phyloP scores from a whole-genome alignment of 2,329 filamentous ascomycete species.

The Metarhizium brunneum region DNA sequence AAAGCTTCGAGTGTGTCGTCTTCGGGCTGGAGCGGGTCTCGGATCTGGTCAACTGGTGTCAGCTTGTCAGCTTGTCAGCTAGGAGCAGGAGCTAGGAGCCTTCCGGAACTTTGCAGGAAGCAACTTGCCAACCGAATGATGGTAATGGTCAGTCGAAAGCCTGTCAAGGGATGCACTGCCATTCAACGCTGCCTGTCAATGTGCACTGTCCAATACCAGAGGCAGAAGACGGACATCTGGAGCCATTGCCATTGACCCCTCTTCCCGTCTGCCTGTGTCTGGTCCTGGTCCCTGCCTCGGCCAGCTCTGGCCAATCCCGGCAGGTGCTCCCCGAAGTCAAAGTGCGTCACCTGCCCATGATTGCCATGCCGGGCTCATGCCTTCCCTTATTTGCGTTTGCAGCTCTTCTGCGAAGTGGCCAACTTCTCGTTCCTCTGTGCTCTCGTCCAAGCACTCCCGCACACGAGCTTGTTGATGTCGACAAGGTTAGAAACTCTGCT shows the following conservation, averaged over 20 bases:
- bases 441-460: not conserved
- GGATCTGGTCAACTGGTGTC: not conserved
- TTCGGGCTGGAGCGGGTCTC: not conserved
- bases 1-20: not conserved
- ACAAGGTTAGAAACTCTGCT: not conserved
- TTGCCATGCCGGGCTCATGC: no score
- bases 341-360: not conserved
- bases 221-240: no score
- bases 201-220: not conserved
- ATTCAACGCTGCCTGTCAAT: not conserved
- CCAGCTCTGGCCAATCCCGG: not conserved
- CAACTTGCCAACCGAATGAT: not conserved
- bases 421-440: not conserved
- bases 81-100: not conserved
- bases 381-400: not conserved
- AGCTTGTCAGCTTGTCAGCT: not conserved
- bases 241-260: not conserved
- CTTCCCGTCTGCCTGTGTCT: not conserved
- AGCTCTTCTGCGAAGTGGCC: not conserved
- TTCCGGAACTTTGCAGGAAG: not conserved
- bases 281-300: not conserved
- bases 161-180: not conserved
- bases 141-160: not conserved
- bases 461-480: not conserved
- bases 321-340: not conserved